Evolutionary conservation across 345 rosid species (phyloP).

Genomic region (Gossypium rotundifolium): DNA sequence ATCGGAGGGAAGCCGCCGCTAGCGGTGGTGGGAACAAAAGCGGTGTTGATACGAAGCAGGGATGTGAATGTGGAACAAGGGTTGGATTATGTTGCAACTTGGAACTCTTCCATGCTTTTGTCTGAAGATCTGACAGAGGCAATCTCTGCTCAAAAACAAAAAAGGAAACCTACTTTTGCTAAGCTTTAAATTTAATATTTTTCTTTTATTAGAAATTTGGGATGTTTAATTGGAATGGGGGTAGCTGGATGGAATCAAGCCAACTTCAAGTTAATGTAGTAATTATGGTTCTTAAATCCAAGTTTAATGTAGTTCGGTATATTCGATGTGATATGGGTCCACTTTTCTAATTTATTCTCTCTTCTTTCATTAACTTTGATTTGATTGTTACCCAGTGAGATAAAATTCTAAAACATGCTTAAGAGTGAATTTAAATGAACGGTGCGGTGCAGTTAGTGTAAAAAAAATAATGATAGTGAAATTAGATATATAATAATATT

Average conservation of each 20-base stretch:
- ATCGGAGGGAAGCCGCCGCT: conserved; percentile 72
- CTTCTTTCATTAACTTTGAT: too few species aligned
- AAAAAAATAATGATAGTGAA: too few species aligned
- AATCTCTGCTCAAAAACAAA: conserved; percentile 41
- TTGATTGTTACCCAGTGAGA: too few species aligned
- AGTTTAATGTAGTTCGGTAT: too few species aligned
- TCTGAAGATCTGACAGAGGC: conserved; percentile 68
- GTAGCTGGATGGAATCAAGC: not conserved
- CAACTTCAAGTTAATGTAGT: not conserved
- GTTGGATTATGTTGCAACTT: conserved; percentile 74
- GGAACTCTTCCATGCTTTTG: conserved; percentile 77
- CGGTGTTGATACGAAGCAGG: conserved; percentile 57
- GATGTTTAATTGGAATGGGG: not conserved
- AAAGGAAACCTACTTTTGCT: conserved; percentile 54
- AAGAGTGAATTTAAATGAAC: too few species aligned
- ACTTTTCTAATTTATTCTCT: too few species aligned
- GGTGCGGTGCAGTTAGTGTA: too few species aligned
- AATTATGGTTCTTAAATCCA: not conserved
- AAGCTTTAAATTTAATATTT: conserved; percentile 44
- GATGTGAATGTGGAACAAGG: conserved; percentile 80
- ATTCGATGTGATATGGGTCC: too few species aligned
- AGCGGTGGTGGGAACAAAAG: conserved; percentile 74
- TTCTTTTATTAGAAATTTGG: not conserved
- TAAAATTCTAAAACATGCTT: too few species aligned
- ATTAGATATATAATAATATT: too few species aligned